Conservation (phyloP, 1,139 yeast genomes). For the Kluyveromyces marxianus region DNA sequence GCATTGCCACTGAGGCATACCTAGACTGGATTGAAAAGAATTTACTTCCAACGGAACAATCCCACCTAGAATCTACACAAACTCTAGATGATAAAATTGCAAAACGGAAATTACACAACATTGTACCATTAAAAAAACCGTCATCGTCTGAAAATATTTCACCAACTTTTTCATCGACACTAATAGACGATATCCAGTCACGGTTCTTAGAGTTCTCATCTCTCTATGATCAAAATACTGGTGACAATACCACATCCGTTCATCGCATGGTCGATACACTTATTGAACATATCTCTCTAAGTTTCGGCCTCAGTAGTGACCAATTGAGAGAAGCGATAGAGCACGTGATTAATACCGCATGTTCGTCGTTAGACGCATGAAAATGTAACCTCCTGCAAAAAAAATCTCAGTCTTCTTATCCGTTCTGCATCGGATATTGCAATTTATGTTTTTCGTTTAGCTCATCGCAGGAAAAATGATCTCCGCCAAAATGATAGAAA, state of each 20-base stretch:
- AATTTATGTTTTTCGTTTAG: no score
- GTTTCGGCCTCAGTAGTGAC: neutral
- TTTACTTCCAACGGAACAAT: conserved; percentile 13
- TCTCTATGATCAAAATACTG: neutral
- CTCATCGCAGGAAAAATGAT: no score
- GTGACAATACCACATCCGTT: neutral
- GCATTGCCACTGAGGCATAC: conserved; percentile 9
- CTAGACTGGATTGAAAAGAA: conserved; percentile 24
- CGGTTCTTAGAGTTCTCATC: neutral
- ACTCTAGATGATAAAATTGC: conserved; percentile 27
- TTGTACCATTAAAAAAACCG: conserved; percentile 18
- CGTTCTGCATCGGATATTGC: no score
- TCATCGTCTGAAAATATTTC: neutral
- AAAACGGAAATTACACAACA: conserved; percentile 21
- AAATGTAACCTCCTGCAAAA: no score
- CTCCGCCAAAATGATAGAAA: no score
- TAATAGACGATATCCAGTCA: neutral
- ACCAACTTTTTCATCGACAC: neutral
- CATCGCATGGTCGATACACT: neutral
- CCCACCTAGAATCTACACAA: conserved; percentile 7
- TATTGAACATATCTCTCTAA: neutral
- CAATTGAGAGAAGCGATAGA: neutral
- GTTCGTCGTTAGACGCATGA: no score
- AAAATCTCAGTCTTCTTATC: no score
- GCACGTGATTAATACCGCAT: neutral